Evolutionary conservation across 139 green algal species (phyloP), one percentile per base, ranked within the genome.

Genomic region (Deuterostichococcus epilithicus): DNA sequence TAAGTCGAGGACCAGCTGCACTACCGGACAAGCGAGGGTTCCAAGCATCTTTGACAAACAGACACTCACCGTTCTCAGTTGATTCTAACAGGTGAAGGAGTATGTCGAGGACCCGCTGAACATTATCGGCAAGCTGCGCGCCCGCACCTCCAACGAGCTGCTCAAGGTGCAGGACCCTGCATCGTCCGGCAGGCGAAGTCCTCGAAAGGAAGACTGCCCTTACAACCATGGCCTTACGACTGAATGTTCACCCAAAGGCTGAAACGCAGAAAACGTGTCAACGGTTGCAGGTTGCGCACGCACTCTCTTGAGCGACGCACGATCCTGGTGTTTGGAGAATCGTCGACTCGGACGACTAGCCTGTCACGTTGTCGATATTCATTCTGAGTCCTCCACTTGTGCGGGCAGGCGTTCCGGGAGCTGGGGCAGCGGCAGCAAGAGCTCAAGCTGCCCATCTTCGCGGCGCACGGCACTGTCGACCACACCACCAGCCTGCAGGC

Each of bases 101-200:
- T 86, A 88, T 36, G 58, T 68, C 0, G 37, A 75, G 13, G 86
- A 90, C 71, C 80, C 82, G 23, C 74, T 89, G 18, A 89, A 86
- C 67, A 82, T 77, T 32, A 33, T 84, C 18, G 84, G 86, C 37
- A 77, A 87, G 34, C n/a, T 89, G 35, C 76, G 84, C 0, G 73
- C 73, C 1, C 71, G 79, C 13, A 92, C 86, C 28, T 88, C 69
- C 58, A 91, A 92, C 32, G 81, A 92, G 73, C 69, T 86, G 20
- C 68, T 93, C 1, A 88, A 86, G 52, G 52, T 63, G 52, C 33
- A 13, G 66, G 73, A 47, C 25, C 25, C 58, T 30, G 33, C 32
- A 63, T 5, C 59, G 39, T 18, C 2, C 39, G 8, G 34, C 42
- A 13, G 20, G 10, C 28, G 38, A 37, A 26, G 70, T 38, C 37